Base-by-base conservation (phyloP, 2,329 filamentous ascomycete genomes). In the Rutstroemia sp. region DNA sequence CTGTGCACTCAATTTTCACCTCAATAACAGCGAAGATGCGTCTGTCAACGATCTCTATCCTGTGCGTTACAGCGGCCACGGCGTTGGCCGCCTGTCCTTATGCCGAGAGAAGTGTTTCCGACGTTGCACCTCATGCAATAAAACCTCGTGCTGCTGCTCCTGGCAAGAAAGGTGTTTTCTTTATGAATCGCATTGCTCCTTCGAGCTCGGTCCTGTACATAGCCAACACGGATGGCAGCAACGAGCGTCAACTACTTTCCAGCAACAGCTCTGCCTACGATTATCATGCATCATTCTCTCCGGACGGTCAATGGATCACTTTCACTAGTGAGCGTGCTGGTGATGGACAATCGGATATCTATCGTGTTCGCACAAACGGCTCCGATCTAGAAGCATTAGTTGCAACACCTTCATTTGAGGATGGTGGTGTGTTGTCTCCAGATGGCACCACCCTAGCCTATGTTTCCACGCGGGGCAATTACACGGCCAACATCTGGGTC, bases 251-350 rank as follows among this genome's bases (percentile, higher is more conserved):
- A 18, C 61, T 75, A 5, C 57, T 75, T 39, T 58, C 62, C 6
- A 56, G 27, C n/a, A 21, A 47, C 4, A 23, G 70, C 30, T 54
- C 61, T 9, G 52, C 60, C 6, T 74, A 70, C 58, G 73, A 75
- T 25, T 75, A 73, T 56, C 73, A 75, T 50, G 71, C 68, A 7
- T 37, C 19, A 10, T 46, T 53, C 27, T 73, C 71, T 0, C 73
- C 74, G 0, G 67, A 74, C 41, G 72, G 73, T 14, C 54, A 73
- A 53, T 74, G 71, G 69, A 64, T 75, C 50, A 70, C 67, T 2
- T 75, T 75, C 56, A 66, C 67, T 10, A 75, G 73, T 3, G 73
- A 75, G 49, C 69, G 71, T 27, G 74, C 74, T 53, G 73, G 67
- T 9, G 71, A 73, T 50, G 73, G 73, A 2, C 68, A 75, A 23